Conservation (phyloP, 2,329 filamentous ascomycete species). For the Aspergillus sp. region DNA sequence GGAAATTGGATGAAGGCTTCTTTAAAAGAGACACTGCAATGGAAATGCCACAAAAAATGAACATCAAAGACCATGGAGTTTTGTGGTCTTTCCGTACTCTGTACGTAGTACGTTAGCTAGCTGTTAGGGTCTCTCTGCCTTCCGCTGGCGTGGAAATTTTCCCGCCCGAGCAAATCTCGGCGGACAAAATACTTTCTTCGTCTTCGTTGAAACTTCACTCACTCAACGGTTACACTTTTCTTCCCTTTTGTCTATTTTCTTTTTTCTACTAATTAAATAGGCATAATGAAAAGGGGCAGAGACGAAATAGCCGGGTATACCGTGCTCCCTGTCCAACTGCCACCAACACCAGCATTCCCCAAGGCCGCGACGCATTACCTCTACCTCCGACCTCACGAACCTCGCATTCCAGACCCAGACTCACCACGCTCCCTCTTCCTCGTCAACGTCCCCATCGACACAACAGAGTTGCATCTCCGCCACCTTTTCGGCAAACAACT, state of each 20-base stretch:
- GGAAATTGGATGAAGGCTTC: too few species aligned
- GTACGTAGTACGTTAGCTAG: too few species aligned
- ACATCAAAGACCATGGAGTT: too few species aligned
- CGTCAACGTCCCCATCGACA: constrained; percentile 81
- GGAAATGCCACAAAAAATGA: too few species aligned
- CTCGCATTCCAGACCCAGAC: constrained; percentile 64
- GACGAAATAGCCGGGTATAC: constrained; percentile 54
- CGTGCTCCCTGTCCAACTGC: constrained; percentile 60
- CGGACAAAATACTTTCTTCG: too few species aligned
- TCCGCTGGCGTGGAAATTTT: constrained; percentile 8
- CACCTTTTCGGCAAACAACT: constrained; percentile 66
- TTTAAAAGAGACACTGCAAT: too few species aligned
- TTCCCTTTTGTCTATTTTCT: not conserved
- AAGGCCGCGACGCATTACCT: constrained; percentile 65
- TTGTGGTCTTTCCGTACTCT: too few species aligned
- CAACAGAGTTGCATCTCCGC: constrained; percentile 68
- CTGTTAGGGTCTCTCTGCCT: too few species aligned
- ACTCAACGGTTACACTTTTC: not conserved
- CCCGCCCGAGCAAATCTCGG: not conserved
- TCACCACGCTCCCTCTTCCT: constrained; percentile 76
- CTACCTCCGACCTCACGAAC: constrained; percentile 75
- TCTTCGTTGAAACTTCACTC: too few species aligned
- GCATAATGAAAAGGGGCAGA: constrained; percentile 27
- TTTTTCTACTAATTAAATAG: constrained; percentile 4
- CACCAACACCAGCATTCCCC: constrained; percentile 55